Conservation (phyloP, 208 protist genomes). For the Trichomonas gallinae region DNA sequence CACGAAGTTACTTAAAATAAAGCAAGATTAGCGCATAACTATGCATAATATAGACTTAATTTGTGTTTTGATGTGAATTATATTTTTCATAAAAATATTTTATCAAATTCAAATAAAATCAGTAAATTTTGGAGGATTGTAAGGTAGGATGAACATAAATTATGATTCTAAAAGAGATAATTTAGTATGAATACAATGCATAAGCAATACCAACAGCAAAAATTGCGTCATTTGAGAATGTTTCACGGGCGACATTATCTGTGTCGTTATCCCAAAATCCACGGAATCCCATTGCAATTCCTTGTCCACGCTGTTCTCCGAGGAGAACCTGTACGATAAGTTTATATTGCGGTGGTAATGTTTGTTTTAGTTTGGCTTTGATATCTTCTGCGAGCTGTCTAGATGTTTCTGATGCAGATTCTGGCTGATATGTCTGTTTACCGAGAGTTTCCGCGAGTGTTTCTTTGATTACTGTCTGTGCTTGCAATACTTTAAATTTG, state of each 20-base stretch:
- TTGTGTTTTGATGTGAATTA: too few species aligned
- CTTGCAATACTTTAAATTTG: constrained; percentile 10
- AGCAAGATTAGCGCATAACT: too few species aligned
- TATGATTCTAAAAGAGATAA: not conserved
- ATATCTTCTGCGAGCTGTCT: not conserved
- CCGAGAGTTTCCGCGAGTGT: not conserved
- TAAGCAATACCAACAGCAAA: constrained; percentile 31
- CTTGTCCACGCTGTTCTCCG: constrained; percentile 29
- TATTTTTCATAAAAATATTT: too few species aligned
- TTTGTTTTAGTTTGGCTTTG: constrained; percentile 10
- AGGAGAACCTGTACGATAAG: constrained; percentile 31
- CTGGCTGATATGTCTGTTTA: not conserved
- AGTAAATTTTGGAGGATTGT: too few species aligned
- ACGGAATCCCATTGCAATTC: constrained; percentile 28
- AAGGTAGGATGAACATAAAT: not conserved
- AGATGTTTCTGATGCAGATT: not conserved
- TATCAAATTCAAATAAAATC: too few species aligned
- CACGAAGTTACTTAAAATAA: too few species aligned
- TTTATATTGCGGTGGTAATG: constrained; percentile 27
- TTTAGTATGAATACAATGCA: constrained; percentile 27
- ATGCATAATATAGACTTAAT: too few species aligned
- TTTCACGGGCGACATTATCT: constrained; percentile 25
- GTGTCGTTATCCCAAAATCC: constrained; percentile 34
- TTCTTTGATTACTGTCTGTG: not conserved
- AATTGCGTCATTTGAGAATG: constrained; percentile 29